These are phyloP conservation scores for Raphanus raphanistrum DNA, from an alignment of 345 rosid genomes.

Conservation along the genomic window DNA sequence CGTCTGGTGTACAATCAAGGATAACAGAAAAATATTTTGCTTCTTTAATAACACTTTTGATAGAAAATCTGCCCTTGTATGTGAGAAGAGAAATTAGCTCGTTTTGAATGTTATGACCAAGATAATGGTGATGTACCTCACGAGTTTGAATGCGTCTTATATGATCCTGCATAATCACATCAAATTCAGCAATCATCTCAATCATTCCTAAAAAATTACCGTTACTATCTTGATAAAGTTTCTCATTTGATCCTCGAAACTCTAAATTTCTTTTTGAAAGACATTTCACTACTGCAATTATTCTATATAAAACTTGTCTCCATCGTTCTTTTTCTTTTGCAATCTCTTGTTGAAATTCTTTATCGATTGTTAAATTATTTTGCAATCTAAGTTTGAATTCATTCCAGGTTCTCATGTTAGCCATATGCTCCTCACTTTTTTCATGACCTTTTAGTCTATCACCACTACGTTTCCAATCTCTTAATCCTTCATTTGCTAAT, in stretches of 20 bases:
- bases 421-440: too few relatives aligned
- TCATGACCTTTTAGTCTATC: neutral
- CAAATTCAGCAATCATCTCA: neutral
- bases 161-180: neutral
- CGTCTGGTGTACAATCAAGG: neutral
- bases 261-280: neutral
- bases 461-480: neutral
- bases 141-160: neutral
- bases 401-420: too few relatives aligned
- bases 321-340: neutral
- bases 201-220: neutral
- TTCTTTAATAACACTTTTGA: neutral
- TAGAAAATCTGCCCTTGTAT: neutral
- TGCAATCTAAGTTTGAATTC: neutral
- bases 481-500: neutral
- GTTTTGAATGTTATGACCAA: neutral
- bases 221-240: constrained; percentile 5
- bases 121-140: neutral
- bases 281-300: neutral
- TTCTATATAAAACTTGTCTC: neutral
- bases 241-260: neutral
- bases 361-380: too few relatives aligned
- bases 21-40: too few relatives aligned
- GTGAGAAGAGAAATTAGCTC: neutral
- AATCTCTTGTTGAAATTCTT: neutral